Base-by-base conservation (phyloP, 495 filamentous ascomycete genomes). In the Lentithecium fluviatile region DNA sequence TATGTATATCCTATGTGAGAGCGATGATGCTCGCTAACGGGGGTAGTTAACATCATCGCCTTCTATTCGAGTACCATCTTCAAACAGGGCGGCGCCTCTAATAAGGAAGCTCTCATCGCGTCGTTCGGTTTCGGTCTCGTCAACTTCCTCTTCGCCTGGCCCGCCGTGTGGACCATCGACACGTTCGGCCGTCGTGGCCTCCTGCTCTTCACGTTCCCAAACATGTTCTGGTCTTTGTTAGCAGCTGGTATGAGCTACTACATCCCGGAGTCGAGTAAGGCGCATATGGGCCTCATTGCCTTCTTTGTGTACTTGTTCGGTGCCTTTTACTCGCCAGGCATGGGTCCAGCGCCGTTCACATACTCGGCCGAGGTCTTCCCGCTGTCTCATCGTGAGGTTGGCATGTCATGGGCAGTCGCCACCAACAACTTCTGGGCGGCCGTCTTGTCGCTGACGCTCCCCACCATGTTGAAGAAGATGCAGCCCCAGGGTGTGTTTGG, bases 1-100 rank as follows among this genome's bases (percentile, higher is more conserved):
- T 66, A 42, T 7, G 57, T 57, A 24, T 58, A 55, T 49, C 29
- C 54, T 17, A 11, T 60, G n/a, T n/a, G 46, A 38, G 17, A 26
- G 19, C n/a, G 32, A 17, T 47, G 51, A 51, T 50, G 32, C 11
- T 20, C 13, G 21, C 45, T 54, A 26, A 61, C 40, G 24, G 29
- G 25, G 17, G 19, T 13, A 60, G 57, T 86, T 69, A 88, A 88
- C 75, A 88, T 93, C 71, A 88, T 92, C 36, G 84, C 89, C n/a
- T 94, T 93, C 78, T 96, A 94, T 73, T 87, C 82, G 0, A 85
- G 85, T 0, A 88, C 88, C 1, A 78, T 94, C 49, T 93, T 93
- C 76, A 65, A 69, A 6, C 62, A 88, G 1, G 83, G 88, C 17
- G 85, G 87, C 20, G 81, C 82, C 19, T 71, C 37, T 51, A 73